Base-by-base conservation (phyloP, 768 basidiomycete species). In the Lentinula boryana region DNA sequence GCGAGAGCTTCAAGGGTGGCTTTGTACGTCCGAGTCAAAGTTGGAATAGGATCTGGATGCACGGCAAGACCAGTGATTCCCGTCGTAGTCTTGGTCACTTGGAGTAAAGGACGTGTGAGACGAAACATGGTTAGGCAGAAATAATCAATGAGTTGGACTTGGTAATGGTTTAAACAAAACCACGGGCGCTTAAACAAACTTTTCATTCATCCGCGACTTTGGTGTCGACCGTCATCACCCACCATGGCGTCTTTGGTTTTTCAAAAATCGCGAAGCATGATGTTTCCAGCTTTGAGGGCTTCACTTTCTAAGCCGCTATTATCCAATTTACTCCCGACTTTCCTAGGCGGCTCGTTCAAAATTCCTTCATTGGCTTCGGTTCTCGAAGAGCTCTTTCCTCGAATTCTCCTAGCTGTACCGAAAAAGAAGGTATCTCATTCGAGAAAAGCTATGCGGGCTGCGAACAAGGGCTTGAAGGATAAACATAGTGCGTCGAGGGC, bases 341-440 rank as follows among this genome's bases (percentile, higher is more conserved):
- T 36, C 4, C 36, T 21, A 35, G 32, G 53, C 73, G 73, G 49
- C 78, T 79, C 15, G 66, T 81, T 32, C 72, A 80, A 43, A 32
- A 27, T 61, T 43, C 60, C 60, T 32, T 67, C 50, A 59, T 52
- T 63, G 63, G 50, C 58, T 60, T 36, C 52, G 61, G 43, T 55
- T 63, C 16, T 58, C 63, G 58, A 54, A 43, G 91, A 95, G 63
- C 83, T 97, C 48, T 81, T 98, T 63, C 95, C 95, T 12, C 82
- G 94, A 0, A 86, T 95, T 71, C 77, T 98, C 18, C 83, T 94
- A 46, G 94, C 95, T 27, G 96, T 96, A 1, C 96, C 96, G 27
- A 98, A 98, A 76, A 89, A 88, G 71, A 95, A 95, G 75, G 82
- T 86, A 10, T 94, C 95, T 0, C 95, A 98, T 74, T 94, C 93